Evolutionary conservation across 2,329 filamentous ascomycete species (phyloP).

Genomic region (Claviceps digitariae): DNA sequence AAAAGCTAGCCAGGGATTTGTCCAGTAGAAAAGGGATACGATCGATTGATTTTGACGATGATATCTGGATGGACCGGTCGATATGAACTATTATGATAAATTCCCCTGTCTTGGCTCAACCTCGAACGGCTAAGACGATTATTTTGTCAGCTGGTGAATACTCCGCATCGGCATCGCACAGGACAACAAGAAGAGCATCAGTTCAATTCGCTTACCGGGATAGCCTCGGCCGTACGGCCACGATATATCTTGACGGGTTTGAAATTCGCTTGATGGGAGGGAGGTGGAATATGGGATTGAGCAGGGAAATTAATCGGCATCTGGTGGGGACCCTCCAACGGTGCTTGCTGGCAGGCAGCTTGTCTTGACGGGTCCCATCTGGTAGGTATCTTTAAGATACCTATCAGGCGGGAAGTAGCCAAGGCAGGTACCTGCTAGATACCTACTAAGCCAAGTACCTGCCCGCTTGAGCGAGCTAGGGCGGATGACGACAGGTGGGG

Average conservation of each 20-base stretch:
- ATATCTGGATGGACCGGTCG: neutral
- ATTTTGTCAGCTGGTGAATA: neutral
- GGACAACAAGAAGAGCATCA: neutral
- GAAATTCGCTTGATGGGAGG: neutral
- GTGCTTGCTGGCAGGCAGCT: neutral
- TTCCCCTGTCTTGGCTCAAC: neutral
- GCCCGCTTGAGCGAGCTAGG: neutral
- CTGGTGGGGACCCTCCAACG: neutral
- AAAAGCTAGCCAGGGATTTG: neutral
- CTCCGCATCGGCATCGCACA: neutral
- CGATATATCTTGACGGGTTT: neutral
- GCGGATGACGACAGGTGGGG: neutral
- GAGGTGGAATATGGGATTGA: neutral
- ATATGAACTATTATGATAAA: neutral
- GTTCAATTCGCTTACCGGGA: neutral
- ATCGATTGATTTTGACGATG: neutral
- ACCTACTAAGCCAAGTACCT: neutral
- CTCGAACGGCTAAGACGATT: neutral
- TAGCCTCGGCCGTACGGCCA: constrained; percentile 5
- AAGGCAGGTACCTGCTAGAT: neutral
- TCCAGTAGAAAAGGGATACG: neutral
- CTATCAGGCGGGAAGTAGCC: too few species aligned
- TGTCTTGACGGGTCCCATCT: neutral
- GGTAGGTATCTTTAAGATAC: neutral
- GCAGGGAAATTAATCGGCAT: neutral